phyloP scores from a whole-genome alignment of 176 grass and related monocot species.

The Eragrostis curvula region DNA sequence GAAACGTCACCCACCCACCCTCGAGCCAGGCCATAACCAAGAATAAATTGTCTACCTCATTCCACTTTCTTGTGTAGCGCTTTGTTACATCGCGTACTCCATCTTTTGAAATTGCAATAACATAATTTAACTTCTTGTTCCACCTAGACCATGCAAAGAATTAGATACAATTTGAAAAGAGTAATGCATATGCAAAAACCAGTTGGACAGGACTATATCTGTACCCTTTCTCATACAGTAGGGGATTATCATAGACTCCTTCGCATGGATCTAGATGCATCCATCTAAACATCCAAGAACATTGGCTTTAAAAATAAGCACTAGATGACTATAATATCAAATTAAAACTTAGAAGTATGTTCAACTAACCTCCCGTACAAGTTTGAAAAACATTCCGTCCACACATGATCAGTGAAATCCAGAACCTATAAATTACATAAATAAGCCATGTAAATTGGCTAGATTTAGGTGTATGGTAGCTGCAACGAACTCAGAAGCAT shows the following conservation, averaged over 20 bases:
- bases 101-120: constrained; percentile 85
- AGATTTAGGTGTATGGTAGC: background rate
- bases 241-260: constrained; percentile 89
- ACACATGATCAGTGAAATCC: constrained; percentile 98
- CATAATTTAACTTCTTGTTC: constrained; percentile 93
- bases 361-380: constrained; percentile 75
- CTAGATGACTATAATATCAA: constrained; percentile 17
- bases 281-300: constrained; percentile 75
- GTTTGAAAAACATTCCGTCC: constrained; percentile 92
- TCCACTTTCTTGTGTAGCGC: constrained; percentile 95
- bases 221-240: constrained; percentile 97
- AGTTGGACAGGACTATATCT: constrained; percentile 3
- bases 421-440: constrained; percentile 64
- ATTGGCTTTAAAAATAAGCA: constrained; percentile 36
- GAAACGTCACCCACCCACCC: background rate
- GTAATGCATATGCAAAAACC: constrained; percentile 42
- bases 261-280: constrained; percentile 99
- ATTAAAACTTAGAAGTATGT: constrained; percentile 28
- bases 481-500: constrained; percentile 20
- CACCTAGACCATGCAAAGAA: constrained; percentile 61
- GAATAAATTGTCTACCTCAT: constrained; percentile 60
- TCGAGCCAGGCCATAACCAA: constrained; percentile 14
- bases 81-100: constrained; percentile 87
- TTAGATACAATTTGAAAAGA: constrained; percentile 27
- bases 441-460: constrained; percentile 25